Evolutionary conservation across 2,329 filamentous ascomycete genomes (phyloP).

Genomic region (Diaporthe nobilis): DNA sequence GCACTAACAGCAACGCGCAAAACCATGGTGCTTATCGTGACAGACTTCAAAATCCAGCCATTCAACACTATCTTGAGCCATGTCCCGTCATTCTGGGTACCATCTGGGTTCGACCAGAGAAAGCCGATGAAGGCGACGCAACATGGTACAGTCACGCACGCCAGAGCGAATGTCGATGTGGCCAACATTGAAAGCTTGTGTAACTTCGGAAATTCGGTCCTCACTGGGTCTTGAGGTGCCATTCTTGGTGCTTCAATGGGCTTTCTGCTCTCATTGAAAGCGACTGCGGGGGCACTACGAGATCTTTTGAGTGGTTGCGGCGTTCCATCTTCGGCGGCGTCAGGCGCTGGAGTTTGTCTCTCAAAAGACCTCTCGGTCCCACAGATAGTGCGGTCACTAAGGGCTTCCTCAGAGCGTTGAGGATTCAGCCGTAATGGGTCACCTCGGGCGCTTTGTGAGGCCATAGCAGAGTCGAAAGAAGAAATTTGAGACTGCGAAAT

Average conservation of each 20-base stretch:
- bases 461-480: not conserved
- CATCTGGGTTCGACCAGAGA: constrained; percentile 1
- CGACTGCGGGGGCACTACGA: not conserved
- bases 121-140: not conserved
- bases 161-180: not conserved
- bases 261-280: not conserved
- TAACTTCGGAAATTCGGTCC: not conserved
- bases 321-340: not conserved
- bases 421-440: not conserved
- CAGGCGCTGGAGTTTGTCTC: not conserved
- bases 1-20: not conserved
- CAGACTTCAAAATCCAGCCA: not conserved
- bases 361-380: not conserved
- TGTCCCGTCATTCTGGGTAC: not conserved
- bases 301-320: not conserved
- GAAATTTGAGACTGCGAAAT: not conserved
- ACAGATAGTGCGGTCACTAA: not conserved
- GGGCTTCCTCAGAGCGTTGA: not conserved
- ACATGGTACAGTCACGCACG: not conserved
- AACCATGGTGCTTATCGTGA: not conserved
- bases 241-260: not conserved
- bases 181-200: constrained; percentile 1
- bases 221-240: not conserved
- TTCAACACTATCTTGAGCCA: not conserved
- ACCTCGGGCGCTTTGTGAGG: not conserved